Conservation (phyloP, 345 rosid genomes). For the Sapria himalayana region DNA sequence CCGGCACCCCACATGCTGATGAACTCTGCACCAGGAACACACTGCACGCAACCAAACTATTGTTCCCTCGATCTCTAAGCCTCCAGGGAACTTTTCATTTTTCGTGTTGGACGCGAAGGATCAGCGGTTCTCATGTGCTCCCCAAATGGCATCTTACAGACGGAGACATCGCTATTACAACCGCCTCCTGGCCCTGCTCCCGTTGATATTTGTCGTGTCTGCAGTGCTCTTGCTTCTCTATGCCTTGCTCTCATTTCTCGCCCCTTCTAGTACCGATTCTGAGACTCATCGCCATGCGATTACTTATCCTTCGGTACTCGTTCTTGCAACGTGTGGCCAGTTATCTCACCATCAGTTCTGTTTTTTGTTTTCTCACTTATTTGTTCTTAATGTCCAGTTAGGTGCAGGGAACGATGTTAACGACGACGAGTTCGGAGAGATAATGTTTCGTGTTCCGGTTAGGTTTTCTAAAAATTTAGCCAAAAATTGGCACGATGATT, state of each 20-base stretch:
- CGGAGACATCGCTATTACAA: constrained; percentile 40
- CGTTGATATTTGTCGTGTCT: constrained; percentile 26
- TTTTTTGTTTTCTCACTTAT: neutral
- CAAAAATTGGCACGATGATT: neutral
- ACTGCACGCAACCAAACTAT: too few species aligned
- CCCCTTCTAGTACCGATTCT: constrained; percentile 44
- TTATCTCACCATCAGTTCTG: neutral
- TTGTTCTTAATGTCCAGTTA: constrained; percentile 6
- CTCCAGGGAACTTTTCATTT: too few species aligned
- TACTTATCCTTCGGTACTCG: constrained; percentile 17
- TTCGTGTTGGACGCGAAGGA: too few species aligned
- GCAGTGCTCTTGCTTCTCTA: constrained; percentile 45
- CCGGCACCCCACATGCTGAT: too few species aligned
- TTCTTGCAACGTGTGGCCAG: neutral
- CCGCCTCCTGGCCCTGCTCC: constrained; percentile 33
- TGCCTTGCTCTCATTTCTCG: constrained; percentile 44
- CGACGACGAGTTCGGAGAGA: constrained; percentile 13
- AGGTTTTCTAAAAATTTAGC: constrained; percentile 12
- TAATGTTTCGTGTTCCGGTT: constrained; percentile 50
- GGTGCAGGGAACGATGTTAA: constrained; percentile 5
- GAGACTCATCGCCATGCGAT: constrained; percentile 16
- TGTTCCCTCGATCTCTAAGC: too few species aligned
- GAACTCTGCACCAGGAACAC: too few species aligned
- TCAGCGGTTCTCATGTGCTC: too few species aligned
- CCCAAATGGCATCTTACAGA: constrained; percentile 56